Evolutionary conservation across 192 early-diverging fungal genomes (phyloP).

Genomic region (Rhizophagus prolifer): DNA sequence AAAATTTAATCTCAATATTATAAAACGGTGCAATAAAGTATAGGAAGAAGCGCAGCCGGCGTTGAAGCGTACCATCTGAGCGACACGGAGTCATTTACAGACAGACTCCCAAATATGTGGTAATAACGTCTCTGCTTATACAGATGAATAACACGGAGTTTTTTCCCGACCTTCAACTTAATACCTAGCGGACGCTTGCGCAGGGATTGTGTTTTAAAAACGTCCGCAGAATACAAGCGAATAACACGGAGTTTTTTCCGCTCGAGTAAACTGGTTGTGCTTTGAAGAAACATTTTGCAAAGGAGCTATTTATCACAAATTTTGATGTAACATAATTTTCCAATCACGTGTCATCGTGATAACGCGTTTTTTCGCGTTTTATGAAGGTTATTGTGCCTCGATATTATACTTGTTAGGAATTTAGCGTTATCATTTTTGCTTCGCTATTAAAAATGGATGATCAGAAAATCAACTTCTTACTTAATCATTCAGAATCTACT

Average conservation of each 20-base stretch:
- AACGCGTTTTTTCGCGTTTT: background rate
- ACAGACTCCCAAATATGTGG: too few species aligned
- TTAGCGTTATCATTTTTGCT: background rate
- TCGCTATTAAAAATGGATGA: background rate
- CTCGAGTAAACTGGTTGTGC: conserved; percentile 14
- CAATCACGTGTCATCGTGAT: background rate
- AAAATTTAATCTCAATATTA: too few species aligned
- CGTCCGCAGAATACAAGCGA: too few species aligned
- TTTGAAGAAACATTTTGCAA: background rate
- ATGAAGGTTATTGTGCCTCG: background rate
- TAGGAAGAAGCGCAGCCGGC: too few species aligned
- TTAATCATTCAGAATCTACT: conserved; percentile 4
- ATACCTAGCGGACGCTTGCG: too few species aligned
- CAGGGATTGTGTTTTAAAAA: too few species aligned
- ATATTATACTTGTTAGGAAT: too few species aligned
- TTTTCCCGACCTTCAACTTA: too few species aligned
- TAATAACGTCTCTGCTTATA: too few species aligned
- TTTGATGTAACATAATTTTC: background rate
- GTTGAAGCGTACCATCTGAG: too few species aligned
- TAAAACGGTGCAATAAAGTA: too few species aligned
- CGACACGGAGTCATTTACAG: too few species aligned
- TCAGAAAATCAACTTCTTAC: conserved; percentile 7
- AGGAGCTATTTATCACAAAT: background rate
- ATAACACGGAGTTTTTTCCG: conserved; percentile 21
- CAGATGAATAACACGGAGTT: background rate